Conservation (phyloP, 257 asterid genomes). For the Nicotiana paniculata region DNA sequence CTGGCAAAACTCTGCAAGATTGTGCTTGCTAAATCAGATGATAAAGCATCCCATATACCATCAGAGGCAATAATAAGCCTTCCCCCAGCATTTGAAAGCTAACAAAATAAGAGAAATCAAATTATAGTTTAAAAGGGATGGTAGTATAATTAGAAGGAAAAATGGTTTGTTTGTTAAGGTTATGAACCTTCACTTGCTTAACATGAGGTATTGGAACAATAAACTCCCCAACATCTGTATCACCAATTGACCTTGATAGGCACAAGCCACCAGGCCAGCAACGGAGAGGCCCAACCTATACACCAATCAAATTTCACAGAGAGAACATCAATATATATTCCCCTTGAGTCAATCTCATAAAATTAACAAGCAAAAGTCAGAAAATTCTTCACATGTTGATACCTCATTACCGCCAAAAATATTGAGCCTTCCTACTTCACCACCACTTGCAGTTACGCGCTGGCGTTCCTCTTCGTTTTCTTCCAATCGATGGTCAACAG, state of each 20-base stretch:
- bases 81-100: slow-evolving; percentile 98
- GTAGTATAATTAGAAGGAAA: background rate
- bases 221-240: slow-evolving; percentile 93
- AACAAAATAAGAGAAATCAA: background rate
- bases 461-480: slow-evolving; percentile 91
- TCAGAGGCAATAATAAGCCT: slow-evolving; percentile 97
- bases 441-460: slow-evolving; percentile 98
- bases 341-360: background rate
- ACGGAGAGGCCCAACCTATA: slow-evolving; percentile 95
- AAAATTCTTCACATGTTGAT: background rate
- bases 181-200: slow-evolving; percentile 92
- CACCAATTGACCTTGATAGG: slow-evolving; percentile 97
- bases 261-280: slow-evolving; percentile 99
- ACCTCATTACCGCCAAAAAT: slow-evolving; percentile 92
- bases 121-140: too few species aligned
- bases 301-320: background rate
- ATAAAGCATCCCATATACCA: slow-evolving; percentile 96
- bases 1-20: slow-evolving; percentile 93
- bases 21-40: slow-evolving; percentile 82
- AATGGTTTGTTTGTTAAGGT: slow-evolving; percentile 11
- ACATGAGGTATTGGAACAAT: slow-evolving; percentile 97
- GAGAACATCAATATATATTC: background rate
- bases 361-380: background rate
- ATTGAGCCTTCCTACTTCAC: slow-evolving; percentile 93
- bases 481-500: slow-evolving; percentile 93